Conservation (phyloP, 768 basidiomycete species). For the Calocybe cyanea region DNA sequence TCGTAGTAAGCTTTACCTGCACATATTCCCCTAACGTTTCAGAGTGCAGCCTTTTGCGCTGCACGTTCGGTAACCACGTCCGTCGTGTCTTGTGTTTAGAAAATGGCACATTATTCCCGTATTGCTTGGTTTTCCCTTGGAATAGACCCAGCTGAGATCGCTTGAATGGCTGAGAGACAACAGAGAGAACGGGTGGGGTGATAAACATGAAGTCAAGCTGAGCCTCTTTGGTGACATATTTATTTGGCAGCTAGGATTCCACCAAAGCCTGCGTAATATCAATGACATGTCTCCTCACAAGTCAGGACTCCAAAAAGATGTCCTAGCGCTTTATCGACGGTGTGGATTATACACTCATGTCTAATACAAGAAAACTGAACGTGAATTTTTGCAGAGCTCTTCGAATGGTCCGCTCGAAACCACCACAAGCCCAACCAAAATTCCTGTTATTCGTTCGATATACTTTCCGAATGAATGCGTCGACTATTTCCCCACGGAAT, state of each 20-base stretch:
- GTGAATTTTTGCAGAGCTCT: constrained; percentile 49
- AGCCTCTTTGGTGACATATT: background rate
- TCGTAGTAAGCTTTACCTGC: constrained; percentile 67
- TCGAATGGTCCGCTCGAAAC: constrained; percentile 71
- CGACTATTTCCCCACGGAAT: constrained; percentile 58
- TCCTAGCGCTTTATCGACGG: constrained; percentile 44
- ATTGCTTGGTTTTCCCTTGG: constrained; percentile 74
- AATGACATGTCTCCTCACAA: constrained; percentile 21
- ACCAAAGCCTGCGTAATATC: no score
- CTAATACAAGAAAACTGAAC: background rate
- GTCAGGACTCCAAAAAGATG: constrained; percentile 52
- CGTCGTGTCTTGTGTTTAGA: constrained; percentile 86
- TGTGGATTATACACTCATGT: constrained; percentile 12
- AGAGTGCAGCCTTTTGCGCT: constrained; percentile 69
- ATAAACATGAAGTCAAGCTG: constrained; percentile 18
- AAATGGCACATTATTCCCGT: constrained; percentile 88
- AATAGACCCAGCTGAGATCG: constrained; percentile 78
- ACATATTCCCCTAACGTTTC: constrained; percentile 57
- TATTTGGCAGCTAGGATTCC: background rate
- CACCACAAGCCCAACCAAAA: constrained; percentile 51
- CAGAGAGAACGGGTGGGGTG: constrained; percentile 28
- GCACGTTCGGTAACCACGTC: constrained; percentile 86
- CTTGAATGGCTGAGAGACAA: constrained; percentile 70
- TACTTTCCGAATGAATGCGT: constrained; percentile 63
- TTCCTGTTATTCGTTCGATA: constrained; percentile 69